Base-by-base conservation (phyloP, 192 early-diverging fungal species). In the Backusella westeae region DNA sequence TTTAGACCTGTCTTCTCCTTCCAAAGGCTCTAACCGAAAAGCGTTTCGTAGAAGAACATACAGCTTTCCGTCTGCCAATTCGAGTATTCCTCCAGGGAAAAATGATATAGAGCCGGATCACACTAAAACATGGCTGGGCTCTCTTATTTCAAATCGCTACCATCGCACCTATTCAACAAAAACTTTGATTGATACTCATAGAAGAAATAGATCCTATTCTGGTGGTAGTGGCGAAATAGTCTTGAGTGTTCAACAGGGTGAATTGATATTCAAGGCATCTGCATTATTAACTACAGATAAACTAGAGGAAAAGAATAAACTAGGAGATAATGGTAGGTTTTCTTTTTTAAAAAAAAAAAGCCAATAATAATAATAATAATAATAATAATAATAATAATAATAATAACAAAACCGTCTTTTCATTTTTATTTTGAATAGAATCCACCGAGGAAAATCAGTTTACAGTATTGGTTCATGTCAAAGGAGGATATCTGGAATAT, bases 401-500 rank as follows among this genome's bases (percentile, higher is more conserved):
- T 21, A 26, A 29, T 14, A 63, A 26, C 23, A 29, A 63, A 29
- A 14, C 19, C 10, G 2, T 6, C 1, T 29, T 29, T 14, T 63
- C 9, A 23, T 56, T 29, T 63, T 29, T 63, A 10, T 63, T 1
- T 15, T 49, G 19, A 49, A 49, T 63, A 63, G 56, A 63, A 63
- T 29, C 56, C 9, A 63, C 4, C 56, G 12, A 63, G 23, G 56
- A 63, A 10, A 63, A 26, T 26, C 21, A 65, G 8, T 59, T 12
- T 52, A 74, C 67, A 23, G 5, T 72, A 38, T 29, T 77, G 4
- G 92, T 88, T 6, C 80, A 88, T 35, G 88, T 93, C 12, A 90
- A 91, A 42, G 90, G 89, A 32, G 92, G 91, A 5, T 89, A 88
- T 9, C 67, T 92, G 26, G 80, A 85, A 15, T 65, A 78, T 8